Percentiles rank a stretch among this genome's conserved stretches.
These are phyloP conservation scores for Psidium guajava DNA, from an alignment of 345 rosid genomes.

Conservation along the genomic window DNA sequence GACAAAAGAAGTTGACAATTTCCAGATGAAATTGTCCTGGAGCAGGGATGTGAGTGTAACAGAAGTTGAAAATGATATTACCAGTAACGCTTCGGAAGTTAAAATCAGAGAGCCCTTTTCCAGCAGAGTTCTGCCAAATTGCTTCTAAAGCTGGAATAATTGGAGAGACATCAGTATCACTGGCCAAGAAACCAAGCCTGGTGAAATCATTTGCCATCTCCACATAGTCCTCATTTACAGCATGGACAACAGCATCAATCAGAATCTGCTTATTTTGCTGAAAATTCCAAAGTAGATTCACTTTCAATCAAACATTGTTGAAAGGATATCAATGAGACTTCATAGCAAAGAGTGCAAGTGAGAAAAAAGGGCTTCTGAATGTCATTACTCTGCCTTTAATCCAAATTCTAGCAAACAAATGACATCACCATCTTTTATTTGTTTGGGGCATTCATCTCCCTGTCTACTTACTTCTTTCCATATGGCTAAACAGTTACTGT, in stretches of 20 bases:
- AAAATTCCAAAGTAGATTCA: conserved; percentile 10
- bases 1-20: not conserved
- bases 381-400: not conserved
- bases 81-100: conserved; percentile 95
- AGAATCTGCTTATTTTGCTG: conserved; percentile 98
- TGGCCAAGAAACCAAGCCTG: conserved; percentile 95
- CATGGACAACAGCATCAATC: conserved; percentile 97
- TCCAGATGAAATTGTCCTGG: not conserved
- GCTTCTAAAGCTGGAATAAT: conserved; percentile 96
- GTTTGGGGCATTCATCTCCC: not conserved
- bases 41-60: not conserved
- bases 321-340: not conserved
- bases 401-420: not conserved
- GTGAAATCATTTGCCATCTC: conserved; percentile 99
- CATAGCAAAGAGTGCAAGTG: not conserved
- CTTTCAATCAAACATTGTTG: not conserved
- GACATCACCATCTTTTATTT: not conserved
- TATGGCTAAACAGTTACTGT: not conserved
- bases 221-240: conserved; percentile 91
- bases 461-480: not conserved
- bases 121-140: conserved; percentile 94
- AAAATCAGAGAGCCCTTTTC: conserved; percentile 88
- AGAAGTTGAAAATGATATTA: conserved; percentile 7
- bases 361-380: not conserved
- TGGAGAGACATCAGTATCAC: conserved; percentile 91